Evolutionary conservation across 257 asterid genomes (phyloP).

Genomic region (Forsythia viridissima): DNA sequence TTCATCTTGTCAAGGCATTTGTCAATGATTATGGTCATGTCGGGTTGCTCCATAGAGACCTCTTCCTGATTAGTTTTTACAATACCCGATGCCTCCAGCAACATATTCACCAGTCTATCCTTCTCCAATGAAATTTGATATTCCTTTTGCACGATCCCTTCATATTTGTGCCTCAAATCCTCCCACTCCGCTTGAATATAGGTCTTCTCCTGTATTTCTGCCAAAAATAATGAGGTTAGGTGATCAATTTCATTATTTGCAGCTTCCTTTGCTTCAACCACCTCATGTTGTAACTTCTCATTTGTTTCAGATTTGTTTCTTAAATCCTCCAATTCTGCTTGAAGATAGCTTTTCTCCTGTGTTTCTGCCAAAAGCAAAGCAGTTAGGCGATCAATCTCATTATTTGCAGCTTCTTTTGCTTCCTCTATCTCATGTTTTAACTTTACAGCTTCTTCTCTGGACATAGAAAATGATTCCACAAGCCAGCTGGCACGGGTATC

Average conservation of each 20-base stretch:
- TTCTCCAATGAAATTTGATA: slow-evolving; percentile 47
- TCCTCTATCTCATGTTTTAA: slow-evolving; percentile 56
- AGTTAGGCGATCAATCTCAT: slow-evolving; percentile 58
- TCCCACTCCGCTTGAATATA: slow-evolving; percentile 52
- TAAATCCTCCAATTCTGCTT: slow-evolving; percentile 64
- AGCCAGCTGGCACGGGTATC: slow-evolving; percentile 64
- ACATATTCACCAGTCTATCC: slow-evolving; percentile 48
- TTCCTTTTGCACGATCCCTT: slow-evolving; percentile 49
- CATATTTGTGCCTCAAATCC: slow-evolving; percentile 47
- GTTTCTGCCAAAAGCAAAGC: slow-evolving; percentile 60
- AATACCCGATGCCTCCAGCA: slow-evolving; percentile 76
- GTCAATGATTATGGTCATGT: slow-evolving; percentile 42
- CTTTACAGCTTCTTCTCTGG: slow-evolving; percentile 58
- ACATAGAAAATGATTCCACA: slow-evolving; percentile 49
- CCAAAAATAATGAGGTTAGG: slow-evolving; percentile 55
- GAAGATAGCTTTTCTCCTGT: slow-evolving; percentile 58
- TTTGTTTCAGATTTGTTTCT: slow-evolving; percentile 40
- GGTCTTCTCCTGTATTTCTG: slow-evolving; percentile 70
- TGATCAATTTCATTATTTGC: slow-evolving; percentile 51
- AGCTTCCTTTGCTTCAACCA: slow-evolving; percentile 51
- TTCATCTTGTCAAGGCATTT: slow-evolving; percentile 64
- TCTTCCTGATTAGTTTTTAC: slow-evolving; percentile 36
- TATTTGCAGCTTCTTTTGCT: slow-evolving; percentile 51
- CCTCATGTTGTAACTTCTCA: slow-evolving; percentile 55
- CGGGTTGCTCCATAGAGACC: slow-evolving; percentile 41